Conservation (phyloP, 495 filamentous ascomycete species). For the Tuber indicum region DNA sequence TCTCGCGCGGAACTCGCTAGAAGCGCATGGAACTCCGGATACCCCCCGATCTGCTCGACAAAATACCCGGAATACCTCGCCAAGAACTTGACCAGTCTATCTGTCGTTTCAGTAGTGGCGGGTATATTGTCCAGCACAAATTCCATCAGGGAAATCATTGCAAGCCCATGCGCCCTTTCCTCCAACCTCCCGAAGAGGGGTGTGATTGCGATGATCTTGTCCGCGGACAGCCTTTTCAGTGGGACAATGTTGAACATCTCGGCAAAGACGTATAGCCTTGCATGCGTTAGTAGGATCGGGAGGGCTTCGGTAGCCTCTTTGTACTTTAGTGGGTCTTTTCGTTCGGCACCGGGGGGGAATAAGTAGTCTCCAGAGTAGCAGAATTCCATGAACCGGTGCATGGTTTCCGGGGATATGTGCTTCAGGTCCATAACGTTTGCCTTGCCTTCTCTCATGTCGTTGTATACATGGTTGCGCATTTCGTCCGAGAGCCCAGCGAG, state of each 20-base stretch:
- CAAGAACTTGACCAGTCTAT: conserved; percentile 13
- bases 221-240: conserved; percentile 8
- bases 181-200: not conserved
- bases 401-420: conserved; percentile 20
- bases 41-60: not conserved
- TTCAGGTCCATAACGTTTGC: conserved; percentile 16
- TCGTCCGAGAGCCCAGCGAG: conserved; percentile 17
- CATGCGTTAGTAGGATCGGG: conserved; percentile 4
- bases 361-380: conserved; percentile 25
- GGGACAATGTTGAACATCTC: conserved; percentile 23
- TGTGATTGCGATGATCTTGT: not conserved
- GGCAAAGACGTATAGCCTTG: conserved; percentile 19
- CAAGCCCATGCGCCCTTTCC: not conserved
- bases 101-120: not conserved
- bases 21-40: conserved; percentile 5
- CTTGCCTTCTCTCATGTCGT: conserved; percentile 22
- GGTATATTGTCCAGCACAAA: conserved; percentile 15
- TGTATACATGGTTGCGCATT: conserved; percentile 19
- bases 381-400: conserved; percentile 23
- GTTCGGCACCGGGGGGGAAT: not conserved
- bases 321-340: not conserved
- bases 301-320: not conserved
- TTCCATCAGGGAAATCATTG: conserved; percentile 6
- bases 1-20: not conserved
- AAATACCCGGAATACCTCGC: conserved; percentile 6